phyloP scores from a whole-genome alignment of 345 rosid species.

The Eucalyptus regnans region DNA sequence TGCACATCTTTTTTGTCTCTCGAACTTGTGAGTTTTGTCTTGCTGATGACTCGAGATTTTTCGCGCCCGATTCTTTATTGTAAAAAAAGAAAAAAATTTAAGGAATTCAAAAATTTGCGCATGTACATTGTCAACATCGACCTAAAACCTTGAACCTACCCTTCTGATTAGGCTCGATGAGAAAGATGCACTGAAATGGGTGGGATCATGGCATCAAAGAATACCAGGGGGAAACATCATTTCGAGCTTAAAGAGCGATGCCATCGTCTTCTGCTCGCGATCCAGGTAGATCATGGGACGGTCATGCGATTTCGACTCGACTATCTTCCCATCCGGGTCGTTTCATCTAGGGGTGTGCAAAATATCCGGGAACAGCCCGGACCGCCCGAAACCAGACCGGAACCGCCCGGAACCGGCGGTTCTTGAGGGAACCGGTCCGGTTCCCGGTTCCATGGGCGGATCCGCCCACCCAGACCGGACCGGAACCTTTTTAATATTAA shows the following conservation, averaged over 20 bases:
- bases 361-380: no score
- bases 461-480: no score
- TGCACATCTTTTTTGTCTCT: accelerated
- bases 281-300: neutral
- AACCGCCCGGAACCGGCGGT: no score
- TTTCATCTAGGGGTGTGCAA: neutral
- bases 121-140: neutral
- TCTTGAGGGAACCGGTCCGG: no score
- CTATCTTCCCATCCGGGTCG: accelerated
- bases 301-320: neutral
- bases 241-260: no score
- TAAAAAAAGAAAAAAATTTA: no score
- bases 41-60: accelerated
- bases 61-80: accelerated
- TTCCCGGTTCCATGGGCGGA: no score
- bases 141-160: neutral
- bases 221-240: no score
- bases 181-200: neutral
- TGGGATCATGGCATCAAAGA: no score
- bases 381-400: no score
- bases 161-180: neutral
- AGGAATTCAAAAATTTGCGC: neutral
- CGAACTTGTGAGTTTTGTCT: neutral
- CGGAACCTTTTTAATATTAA: no score
- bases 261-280: neutral